Conservation (phyloP, 768 basidiomycete genomes). For the Amanita exitialis region DNA sequence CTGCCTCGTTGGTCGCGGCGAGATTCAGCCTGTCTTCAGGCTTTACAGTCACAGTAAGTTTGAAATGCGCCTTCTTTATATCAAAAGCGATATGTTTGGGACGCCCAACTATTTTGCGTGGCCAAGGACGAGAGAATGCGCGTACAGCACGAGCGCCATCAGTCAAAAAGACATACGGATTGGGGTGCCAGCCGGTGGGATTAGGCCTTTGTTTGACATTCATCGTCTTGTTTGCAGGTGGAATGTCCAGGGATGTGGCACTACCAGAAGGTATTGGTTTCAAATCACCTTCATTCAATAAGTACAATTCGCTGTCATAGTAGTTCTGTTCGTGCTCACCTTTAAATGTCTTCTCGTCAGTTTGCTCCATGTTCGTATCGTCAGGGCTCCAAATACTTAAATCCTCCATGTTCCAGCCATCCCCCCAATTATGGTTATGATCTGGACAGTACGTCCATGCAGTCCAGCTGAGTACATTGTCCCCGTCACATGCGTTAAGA, state of each 20-base stretch:
- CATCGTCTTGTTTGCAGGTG: not conserved
- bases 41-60: slow-evolving; percentile 53
- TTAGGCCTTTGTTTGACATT: not conserved
- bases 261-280: not conserved
- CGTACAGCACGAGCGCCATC: slow-evolving; percentile 78
- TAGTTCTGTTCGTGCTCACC: not conserved
- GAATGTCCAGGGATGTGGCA: not conserved
- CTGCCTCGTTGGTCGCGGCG: slow-evolving; percentile 18
- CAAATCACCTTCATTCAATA: not conserved
- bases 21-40: slow-evolving; percentile 38
- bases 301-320: not conserved
- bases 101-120: slow-evolving; percentile 61
- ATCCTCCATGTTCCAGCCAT: slow-evolving; percentile 97
- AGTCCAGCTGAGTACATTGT: slow-evolving; percentile 68
- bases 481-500: slow-evolving; percentile 68
- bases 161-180: slow-evolving; percentile 65
- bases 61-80: slow-evolving; percentile 59
- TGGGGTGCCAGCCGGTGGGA: slow-evolving; percentile 26
- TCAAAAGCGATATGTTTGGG: slow-evolving; percentile 67
- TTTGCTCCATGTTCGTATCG: slow-evolving; percentile 35
- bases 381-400: slow-evolving; percentile 80
- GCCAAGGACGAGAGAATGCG: slow-evolving; percentile 83
- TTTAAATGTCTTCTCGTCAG: slow-evolving; percentile 5
- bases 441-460: slow-evolving; percentile 87
- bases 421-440: slow-evolving; percentile 81